These are phyloP conservation scores for Oryza brachyantha DNA, from an alignment of 176 grass and related monocot species.

Conservation along the genomic window DNA sequence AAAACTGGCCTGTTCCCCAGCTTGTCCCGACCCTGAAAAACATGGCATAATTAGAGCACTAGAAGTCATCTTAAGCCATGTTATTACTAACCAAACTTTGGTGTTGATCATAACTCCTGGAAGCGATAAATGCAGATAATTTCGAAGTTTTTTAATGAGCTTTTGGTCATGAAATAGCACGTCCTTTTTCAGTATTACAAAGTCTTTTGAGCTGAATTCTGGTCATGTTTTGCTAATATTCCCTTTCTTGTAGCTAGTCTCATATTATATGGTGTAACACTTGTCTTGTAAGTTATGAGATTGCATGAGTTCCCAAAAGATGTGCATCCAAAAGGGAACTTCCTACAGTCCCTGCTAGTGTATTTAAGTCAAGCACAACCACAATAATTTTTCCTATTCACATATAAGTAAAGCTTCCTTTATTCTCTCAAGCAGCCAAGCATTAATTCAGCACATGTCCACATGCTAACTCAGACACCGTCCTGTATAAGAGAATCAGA, in stretches of 20 bases:
- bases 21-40: constrained; percentile 76
- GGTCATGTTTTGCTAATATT: not conserved
- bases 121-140: not conserved
- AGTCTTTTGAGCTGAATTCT: not conserved
- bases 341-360: not conserved
- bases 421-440: not conserved
- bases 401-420: not conserved
- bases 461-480: not conserved
- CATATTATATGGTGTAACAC: not conserved
- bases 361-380: not conserved
- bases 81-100: constrained; percentile 1
- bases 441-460: not conserved
- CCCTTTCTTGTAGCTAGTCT: not conserved
- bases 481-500: not conserved
- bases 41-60: constrained; percentile 13
- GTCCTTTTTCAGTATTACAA: not conserved
- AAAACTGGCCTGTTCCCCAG: constrained; percentile 65
- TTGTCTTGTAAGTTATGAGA: not conserved
- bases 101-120: not conserved
- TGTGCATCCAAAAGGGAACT: not conserved
- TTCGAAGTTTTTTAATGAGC: not conserved
- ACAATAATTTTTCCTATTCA: no score
- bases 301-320: not conserved
- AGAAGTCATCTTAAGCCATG: not conserved
- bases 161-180: not conserved